A percentile compares a stretch with the other conserved stretches of the same genome.
These are phyloP conservation scores for Zelopaecilomyces penicillatus DNA, from an alignment of 2,329 filamentous ascomycete genomes.

Conservation along the genomic window DNA sequence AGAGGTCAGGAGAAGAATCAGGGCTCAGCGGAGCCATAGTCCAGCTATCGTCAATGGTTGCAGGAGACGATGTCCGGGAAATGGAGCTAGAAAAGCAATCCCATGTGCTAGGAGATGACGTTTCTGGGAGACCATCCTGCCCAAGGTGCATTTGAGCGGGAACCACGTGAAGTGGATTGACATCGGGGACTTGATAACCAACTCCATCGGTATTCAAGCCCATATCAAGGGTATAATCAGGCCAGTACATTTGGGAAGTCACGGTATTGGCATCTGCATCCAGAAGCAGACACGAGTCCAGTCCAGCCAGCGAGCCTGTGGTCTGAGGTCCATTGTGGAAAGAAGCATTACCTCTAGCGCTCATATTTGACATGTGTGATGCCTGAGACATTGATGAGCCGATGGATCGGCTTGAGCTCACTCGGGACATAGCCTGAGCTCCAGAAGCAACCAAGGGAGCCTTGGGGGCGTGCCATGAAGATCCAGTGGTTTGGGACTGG, in stretches of 20 bases:
- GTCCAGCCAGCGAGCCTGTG: constrained; percentile 33
- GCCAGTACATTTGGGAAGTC: constrained; percentile 43
- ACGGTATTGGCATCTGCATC: constrained; percentile 40
- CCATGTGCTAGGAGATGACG: constrained; percentile 45
- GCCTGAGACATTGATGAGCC: constrained; percentile 41
- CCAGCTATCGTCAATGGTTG: constrained; percentile 42
- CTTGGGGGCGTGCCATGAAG: constrained; percentile 39
- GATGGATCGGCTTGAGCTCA: constrained; percentile 29
- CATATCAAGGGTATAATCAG: constrained; percentile 37
- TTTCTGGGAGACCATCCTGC: constrained; percentile 40
- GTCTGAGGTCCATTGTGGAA: constrained; percentile 33
- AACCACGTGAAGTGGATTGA: constrained; percentile 44
- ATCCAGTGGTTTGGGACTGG: constrained; percentile 37
- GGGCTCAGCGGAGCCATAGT: constrained; percentile 24
- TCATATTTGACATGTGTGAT: constrained; percentile 42
- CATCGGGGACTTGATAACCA: constrained; percentile 34
- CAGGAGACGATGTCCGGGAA: constrained; percentile 44
- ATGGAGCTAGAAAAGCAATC: constrained; percentile 45
- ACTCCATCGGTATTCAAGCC: constrained; percentile 33
- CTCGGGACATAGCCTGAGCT: constrained; percentile 32
- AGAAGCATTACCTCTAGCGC: constrained; percentile 43
- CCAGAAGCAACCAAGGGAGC: constrained; percentile 22
- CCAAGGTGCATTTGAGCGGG: constrained; percentile 48
- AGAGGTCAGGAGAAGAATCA: constrained; percentile 41
- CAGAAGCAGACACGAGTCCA: constrained; percentile 44